These are phyloP conservation scores for Capsella rubella DNA, from an alignment of 441 rosid genomes.

Conservation along the genomic window DNA sequence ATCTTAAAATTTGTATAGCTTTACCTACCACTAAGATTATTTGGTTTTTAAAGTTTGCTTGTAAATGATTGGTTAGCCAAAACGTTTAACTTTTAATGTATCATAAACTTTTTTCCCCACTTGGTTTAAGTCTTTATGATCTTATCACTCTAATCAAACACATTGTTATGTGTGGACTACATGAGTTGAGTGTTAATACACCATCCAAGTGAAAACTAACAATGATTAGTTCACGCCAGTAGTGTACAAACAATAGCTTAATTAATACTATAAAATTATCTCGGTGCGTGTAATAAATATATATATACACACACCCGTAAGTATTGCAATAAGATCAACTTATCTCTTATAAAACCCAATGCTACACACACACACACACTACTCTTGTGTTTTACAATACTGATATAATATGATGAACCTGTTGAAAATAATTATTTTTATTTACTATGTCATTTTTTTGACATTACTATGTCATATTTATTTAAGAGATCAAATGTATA, in stretches of 20 bases:
- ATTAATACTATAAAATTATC: not conserved
- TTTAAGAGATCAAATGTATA: not conserved
- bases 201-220: not conserved
- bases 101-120: not conserved
- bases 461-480: not conserved
- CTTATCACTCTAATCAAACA: conserved; percentile 5
- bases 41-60: not conserved
- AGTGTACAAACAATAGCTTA: not conserved
- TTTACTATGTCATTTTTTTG: too few species aligned
- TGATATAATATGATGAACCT: not conserved
- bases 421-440: too few species aligned
- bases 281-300: conserved; percentile 18
- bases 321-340: not conserved
- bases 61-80: not conserved
- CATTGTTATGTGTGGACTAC: not conserved
- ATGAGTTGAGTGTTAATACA: not conserved
- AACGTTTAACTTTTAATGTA: conserved; percentile 1
- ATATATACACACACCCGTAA: not conserved
- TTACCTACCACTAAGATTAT: conserved; percentile 1
- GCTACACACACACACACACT: too few species aligned
- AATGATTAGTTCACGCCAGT: conserved; percentile 21
- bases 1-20: not conserved
- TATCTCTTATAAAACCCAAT: not conserved
- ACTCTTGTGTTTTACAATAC: not conserved
- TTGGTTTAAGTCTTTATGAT: not conserved